Conservation (phyloP, 116 monocot genomes). For the Zostera marina region DNA sequence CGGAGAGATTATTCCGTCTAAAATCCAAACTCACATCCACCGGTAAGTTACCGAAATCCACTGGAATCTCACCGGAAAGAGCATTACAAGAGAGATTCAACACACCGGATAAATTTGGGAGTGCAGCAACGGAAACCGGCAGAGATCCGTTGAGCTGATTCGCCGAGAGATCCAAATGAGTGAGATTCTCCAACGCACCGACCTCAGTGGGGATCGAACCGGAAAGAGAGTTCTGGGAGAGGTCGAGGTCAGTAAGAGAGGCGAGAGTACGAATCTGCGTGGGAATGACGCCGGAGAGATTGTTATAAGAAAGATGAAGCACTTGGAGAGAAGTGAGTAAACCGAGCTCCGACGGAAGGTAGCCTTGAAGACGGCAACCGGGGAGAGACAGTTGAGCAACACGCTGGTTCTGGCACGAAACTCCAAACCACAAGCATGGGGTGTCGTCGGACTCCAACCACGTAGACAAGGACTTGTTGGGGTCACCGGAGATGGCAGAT, state of each 20-base stretch:
- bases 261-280: constrained; percentile 17
- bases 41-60: constrained; percentile 49
- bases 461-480: constrained; percentile 25
- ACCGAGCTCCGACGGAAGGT: constrained; percentile 40
- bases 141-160: constrained; percentile 54
- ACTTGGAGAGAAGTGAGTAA: constrained; percentile 25
- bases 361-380: constrained; percentile 17
- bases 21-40: constrained; percentile 73
- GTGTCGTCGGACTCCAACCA: constrained; percentile 40
- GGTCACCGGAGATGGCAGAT: constrained; percentile 62
- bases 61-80: constrained; percentile 48
- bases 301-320: constrained; percentile 29
- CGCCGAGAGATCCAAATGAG: constrained; percentile 58
- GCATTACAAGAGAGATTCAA: constrained; percentile 61
- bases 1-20: constrained; percentile 50
- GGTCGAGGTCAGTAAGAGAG: constrained; percentile 33
- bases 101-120: constrained; percentile 51
- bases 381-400: constrained; percentile 29
- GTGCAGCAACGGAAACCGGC: constrained; percentile 38
- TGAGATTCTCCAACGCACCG: constrained; percentile 28
- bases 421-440: constrained; percentile 64
- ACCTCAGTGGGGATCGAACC: constrained; percentile 57
- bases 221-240: constrained; percentile 63
- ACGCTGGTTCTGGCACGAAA: constrained; percentile 34
- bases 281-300: constrained; percentile 40